Conservation (phyloP, 1,139 yeast species). For the Pichia sp. region DNA sequence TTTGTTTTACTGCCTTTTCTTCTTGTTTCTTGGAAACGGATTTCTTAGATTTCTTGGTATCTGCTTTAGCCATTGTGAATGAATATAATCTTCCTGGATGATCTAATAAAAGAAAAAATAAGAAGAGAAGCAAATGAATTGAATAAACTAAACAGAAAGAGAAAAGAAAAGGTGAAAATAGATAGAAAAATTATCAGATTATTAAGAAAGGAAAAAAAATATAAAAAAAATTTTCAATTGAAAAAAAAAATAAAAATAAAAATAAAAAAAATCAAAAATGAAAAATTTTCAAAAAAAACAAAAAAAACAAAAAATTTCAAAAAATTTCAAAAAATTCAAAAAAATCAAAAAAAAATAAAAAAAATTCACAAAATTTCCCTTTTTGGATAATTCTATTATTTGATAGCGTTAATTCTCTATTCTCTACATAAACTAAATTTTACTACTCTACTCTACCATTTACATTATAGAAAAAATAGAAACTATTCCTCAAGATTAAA, state of each 20-base stretch:
- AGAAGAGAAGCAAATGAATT: not conserved
- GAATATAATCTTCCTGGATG: constrained; percentile 2
- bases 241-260: not conserved
- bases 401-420: no score
- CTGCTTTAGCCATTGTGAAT: constrained; percentile 28
- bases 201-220: no score
- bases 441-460: no score
- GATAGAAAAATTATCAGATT: not conserved
- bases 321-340: no score
- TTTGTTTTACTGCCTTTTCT: constrained; percentile 18
- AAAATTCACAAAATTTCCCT: no score
- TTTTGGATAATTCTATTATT: no score
- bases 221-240: constrained; percentile 1
- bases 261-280: not conserved
- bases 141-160: not conserved
- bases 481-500: no score
- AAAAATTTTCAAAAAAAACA: not conserved
- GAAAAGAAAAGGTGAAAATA: not conserved
- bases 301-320: no score
- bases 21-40: constrained; percentile 28
- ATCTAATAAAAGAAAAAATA: constrained; percentile 1
- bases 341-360: no score
- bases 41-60: constrained; percentile 27
- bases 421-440: no score
- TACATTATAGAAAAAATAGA: no score